Conservation (phyloP, 345 rosid species). For the Salix koriyanagi region DNA sequence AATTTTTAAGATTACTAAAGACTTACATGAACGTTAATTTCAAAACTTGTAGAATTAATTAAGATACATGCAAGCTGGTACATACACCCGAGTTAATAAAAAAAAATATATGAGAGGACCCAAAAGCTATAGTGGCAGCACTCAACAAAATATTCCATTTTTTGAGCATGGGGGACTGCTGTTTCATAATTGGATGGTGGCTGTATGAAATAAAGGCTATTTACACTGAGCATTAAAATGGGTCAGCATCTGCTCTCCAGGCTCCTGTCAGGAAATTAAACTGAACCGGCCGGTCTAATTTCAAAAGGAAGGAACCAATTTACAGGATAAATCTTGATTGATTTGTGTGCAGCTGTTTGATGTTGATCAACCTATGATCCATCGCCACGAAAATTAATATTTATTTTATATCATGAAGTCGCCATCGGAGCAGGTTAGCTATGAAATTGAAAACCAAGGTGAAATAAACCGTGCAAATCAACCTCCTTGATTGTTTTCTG, state of each 20-base stretch:
- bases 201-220: slow-evolving; percentile 13
- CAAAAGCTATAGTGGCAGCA: not conserved
- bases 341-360: not conserved
- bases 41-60: rapidly evolving
- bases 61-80: no score
- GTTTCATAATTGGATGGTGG: slow-evolving; percentile 19
- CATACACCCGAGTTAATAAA: no score
- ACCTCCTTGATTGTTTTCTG: no score
- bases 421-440: not conserved
- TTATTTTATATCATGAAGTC: not conserved
- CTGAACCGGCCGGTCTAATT: not conserved
- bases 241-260: not conserved
- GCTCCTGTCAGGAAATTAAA: not conserved
- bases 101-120: not conserved
- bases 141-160: not conserved
- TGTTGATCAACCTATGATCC: not conserved
- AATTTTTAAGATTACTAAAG: rapidly evolving
- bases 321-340: not conserved
- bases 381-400: not conserved
- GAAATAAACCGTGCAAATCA: not conserved
- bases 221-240: slow-evolving; percentile 8
- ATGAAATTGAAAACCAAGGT: not conserved
- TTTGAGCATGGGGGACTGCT: not conserved
- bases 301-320: not conserved
- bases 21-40: no score